Base-by-base conservation (phyloP, 768 basidiomycete genomes). In the Termitomyces sp. region DNA sequence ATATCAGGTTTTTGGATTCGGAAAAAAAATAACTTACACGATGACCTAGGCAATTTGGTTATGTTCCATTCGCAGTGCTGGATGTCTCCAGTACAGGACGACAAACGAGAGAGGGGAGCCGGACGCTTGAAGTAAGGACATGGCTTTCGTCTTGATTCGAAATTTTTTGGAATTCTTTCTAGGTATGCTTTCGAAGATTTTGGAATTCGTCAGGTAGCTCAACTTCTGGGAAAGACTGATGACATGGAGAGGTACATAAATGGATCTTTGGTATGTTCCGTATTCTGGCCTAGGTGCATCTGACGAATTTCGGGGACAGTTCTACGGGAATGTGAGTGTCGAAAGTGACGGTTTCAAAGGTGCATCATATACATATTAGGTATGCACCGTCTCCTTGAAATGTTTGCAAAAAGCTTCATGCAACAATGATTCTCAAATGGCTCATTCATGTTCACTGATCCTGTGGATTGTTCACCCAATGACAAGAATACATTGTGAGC, bases 131-230 rank as follows among this genome's bases (percentile, higher is more conserved):
- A 75, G 85, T 81, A 54, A 50, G 66, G 16, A 1, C 7, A 14
- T 34, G 35, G 19, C 16, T 14, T 44, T 49, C 41, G 23, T 42
- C 41, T 19, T 12, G 27, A 19, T n/a, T n/a, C n/a, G n/a, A n/a
- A n/a, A n/a, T n/a, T 32, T n/a, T n/a, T n/a, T n/a, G n/a, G 25
- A 32, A 3, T 3, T 40, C 52, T 19, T 19, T 41, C 27, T 6
- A n/a, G 87, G 84, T 88, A 87, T 61, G 81, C 84, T 21, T 87
- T 87, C 60, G 84, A 87, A 60, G 85, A 88, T 65, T 88, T 88
- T 57, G 83, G 78, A 14, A 81, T 87, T 44, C 80, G 84, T 41
- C 85, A 88, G 67, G 85, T 87, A 11, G 85, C 86, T 5, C 80
- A 80, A 60, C 65, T 86, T 0, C 70, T 87, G n/a, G 79, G 79